Evolutionary conservation across 345 rosid genomes (phyloP).

Genomic region (Hibiscus tridactylites): DNA sequence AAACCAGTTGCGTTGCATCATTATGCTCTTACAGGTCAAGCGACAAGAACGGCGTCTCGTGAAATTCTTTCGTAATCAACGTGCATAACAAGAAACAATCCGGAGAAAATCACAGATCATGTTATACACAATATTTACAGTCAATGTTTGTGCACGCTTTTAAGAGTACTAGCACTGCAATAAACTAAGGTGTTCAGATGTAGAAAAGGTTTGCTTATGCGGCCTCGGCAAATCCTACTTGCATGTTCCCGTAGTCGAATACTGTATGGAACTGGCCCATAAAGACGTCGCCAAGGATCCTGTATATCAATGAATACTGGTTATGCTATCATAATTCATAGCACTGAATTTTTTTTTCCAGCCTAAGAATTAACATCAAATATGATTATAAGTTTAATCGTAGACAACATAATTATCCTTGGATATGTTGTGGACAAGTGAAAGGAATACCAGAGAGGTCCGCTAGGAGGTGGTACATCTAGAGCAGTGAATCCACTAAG

Average conservation of each 20-base stretch:
- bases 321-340: neutral
- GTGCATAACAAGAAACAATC: neutral
- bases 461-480: slow-evolving; percentile 67
- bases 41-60: too few species aligned
- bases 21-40: neutral
- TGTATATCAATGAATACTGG: slow-evolving; percentile 14
- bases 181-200: neutral
- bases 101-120: neutral
- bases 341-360: neutral
- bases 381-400: neutral
- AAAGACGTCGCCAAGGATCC: slow-evolving; percentile 78
- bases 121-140: slow-evolving; percentile 17
- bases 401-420: neutral
- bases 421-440: neutral
- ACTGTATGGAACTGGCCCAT: slow-evolving; percentile 82
- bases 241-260: slow-evolving; percentile 72
- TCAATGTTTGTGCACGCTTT: neutral
- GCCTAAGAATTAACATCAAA: neutral
- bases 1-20: neutral
- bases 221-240: slow-evolving; percentile 81
- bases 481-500: slow-evolving; percentile 60
- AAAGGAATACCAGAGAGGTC: slow-evolving; percentile 56
- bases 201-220: slow-evolving; percentile 20
- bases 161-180: neutral
- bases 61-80: neutral